These are phyloP conservation scores for Boletus rubescentipes DNA, from an alignment of 768 basidiomycete genomes.

Conservation along the genomic window DNA sequence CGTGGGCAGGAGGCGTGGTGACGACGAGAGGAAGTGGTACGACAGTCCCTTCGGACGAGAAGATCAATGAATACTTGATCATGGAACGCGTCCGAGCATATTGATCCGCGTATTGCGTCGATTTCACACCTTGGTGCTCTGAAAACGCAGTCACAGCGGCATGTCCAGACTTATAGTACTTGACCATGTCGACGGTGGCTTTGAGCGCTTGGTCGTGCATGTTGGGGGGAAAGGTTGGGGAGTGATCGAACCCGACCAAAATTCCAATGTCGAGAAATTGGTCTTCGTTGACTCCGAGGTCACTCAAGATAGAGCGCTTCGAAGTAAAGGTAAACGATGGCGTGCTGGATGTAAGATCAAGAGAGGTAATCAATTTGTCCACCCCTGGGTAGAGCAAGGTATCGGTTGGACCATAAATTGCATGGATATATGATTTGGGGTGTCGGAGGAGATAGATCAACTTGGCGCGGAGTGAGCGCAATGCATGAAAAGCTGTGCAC, in stretches of 20 bases:
- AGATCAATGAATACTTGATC: slow-evolving; percentile 88
- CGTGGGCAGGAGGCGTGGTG: slow-evolving; percentile 46
- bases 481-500: background rate
- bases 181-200: slow-evolving; percentile 88
- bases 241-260: slow-evolving; percentile 85
- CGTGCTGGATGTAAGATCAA: slow-evolving; percentile 68
- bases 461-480: slow-evolving; percentile 41
- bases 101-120: slow-evolving; percentile 75
- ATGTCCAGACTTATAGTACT: slow-evolving; percentile 88
- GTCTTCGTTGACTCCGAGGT: slow-evolving; percentile 71
- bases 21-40: slow-evolving; percentile 77
- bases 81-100: slow-evolving; percentile 89
- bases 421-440: slow-evolving; percentile 90
- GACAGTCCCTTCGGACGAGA: slow-evolving; percentile 83
- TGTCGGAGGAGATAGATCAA: slow-evolving; percentile 94
- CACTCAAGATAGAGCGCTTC: slow-evolving; percentile 69
- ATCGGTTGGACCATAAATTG: slow-evolving; percentile 90
- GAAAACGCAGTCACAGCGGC: slow-evolving; percentile 73
- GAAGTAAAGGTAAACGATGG: slow-evolving; percentile 84
- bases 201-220: slow-evolving; percentile 79
- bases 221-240: slow-evolving; percentile 78
- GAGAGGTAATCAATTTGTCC: slow-evolving; percentile 85
- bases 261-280: slow-evolving; percentile 95
- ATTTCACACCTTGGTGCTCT: slow-evolving; percentile 82
- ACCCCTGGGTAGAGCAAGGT: slow-evolving; percentile 84